Percentiles rank a stretch among this genome's conserved stretches.
Evolutionary conservation across 2,329 filamentous ascomycete species (phyloP).

Genomic region (Graphilbum sp.): DNA sequence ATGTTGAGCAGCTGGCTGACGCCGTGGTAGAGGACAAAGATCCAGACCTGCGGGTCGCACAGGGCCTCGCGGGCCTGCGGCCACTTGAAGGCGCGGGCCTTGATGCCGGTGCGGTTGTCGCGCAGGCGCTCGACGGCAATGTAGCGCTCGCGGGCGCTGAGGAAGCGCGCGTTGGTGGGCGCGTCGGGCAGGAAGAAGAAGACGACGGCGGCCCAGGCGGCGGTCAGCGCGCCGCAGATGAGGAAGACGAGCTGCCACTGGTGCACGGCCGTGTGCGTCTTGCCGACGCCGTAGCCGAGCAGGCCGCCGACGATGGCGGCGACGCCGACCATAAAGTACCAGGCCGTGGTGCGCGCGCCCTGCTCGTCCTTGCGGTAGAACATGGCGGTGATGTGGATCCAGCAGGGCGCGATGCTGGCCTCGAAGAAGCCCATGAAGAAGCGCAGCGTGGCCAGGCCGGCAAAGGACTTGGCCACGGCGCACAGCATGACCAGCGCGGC

Average conservation of each 20-base stretch:
- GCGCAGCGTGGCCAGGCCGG: slow-evolving; percentile 36
- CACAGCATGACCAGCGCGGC: slow-evolving; percentile 29
- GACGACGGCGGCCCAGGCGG: slow-evolving; percentile 43
- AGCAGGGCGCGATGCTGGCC: slow-evolving; percentile 38
- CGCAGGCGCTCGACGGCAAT: slow-evolving; percentile 37
- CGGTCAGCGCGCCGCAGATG: slow-evolving; percentile 43
- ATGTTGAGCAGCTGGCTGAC: slow-evolving; percentile 35
- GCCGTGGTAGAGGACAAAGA: slow-evolving; percentile 27
- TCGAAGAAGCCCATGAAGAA: slow-evolving; percentile 40
- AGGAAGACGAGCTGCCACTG: slow-evolving; percentile 55
- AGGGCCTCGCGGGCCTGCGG: slow-evolving; percentile 39
- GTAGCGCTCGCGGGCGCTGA: slow-evolving; percentile 32
- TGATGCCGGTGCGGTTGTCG: slow-evolving; percentile 40
- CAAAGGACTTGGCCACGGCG: slow-evolving; percentile 35
- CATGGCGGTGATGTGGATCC: slow-evolving; percentile 41
- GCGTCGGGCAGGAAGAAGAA: slow-evolving; percentile 41
- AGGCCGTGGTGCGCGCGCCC: slow-evolving; percentile 34
- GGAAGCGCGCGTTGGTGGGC: slow-evolving; percentile 34
- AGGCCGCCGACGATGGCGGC: slow-evolving; percentile 34
- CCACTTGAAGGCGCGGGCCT: slow-evolving; percentile 33
- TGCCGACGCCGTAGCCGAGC: slow-evolving; percentile 38
- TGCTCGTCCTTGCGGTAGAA: slow-evolving; percentile 31
- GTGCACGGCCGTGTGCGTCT: slow-evolving; percentile 36
- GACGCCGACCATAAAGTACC: slow-evolving; percentile 39
- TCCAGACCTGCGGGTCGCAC: slow-evolving; percentile 38